phyloP scores from a whole-genome alignment of 352 stramenopile species.

The Globisporangium okanoganense region DNA sequence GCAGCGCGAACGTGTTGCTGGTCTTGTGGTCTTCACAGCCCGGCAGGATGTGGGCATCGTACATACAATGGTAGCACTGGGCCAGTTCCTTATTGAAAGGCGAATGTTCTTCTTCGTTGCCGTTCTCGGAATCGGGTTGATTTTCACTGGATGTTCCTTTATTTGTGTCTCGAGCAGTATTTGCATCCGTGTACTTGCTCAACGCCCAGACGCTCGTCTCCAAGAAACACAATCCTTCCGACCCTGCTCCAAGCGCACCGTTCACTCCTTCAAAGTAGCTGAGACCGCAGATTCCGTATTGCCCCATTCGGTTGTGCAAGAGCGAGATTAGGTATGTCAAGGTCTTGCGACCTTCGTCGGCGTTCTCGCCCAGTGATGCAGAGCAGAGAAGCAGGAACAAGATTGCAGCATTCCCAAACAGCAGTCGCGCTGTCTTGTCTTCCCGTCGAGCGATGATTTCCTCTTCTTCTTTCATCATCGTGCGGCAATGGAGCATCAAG shows the following conservation, averaged over 20 bases:
- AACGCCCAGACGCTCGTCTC: constrained; percentile 34
- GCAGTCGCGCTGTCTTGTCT: constrained; percentile 34
- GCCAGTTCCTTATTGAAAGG: constrained; percentile 46
- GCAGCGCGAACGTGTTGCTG: constrained; percentile 28
- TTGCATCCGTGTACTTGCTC: constrained; percentile 23
- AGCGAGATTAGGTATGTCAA: constrained; percentile 26
- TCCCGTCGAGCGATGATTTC: constrained; percentile 36
- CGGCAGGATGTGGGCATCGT: constrained; percentile 64
- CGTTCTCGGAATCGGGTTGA: constrained; percentile 3
- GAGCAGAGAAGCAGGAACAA: constrained; percentile 38
- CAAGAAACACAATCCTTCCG: constrained; percentile 32
- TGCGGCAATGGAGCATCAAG: constrained; percentile 43
- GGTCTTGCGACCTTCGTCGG: not conserved
- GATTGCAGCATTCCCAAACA: constrained; percentile 50
- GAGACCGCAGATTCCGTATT: constrained; percentile 43
- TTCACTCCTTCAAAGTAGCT: constrained; percentile 21
- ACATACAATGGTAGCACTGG: constrained; percentile 73
- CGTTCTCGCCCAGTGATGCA: not conserved
- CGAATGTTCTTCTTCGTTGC: constrained; percentile 18
- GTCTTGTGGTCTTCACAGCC: constrained; percentile 60
- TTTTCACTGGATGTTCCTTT: constrained; percentile 6
- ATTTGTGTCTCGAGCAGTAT: constrained; percentile 5
- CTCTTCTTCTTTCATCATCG: constrained; percentile 73
- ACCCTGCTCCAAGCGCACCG: not conserved
- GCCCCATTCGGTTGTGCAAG: constrained; percentile 38